A percentile compares a stretch with the other conserved stretches of the same genome.
Evolutionary conservation across 2,329 filamentous ascomycete genomes (phyloP).

Genomic region (Nannizzia gypsea): DNA sequence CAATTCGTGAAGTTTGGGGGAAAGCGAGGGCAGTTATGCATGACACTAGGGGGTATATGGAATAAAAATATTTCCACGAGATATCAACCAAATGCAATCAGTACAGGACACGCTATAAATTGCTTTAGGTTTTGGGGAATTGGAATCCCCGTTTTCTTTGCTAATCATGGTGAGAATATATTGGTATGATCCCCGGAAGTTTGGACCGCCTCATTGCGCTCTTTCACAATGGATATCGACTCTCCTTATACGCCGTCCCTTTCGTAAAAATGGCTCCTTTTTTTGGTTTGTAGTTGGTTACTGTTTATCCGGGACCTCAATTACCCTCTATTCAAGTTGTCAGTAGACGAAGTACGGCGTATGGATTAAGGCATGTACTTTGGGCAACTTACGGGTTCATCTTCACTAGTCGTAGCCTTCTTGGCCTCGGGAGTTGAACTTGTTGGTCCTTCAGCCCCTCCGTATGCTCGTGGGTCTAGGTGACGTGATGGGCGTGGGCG

Average conservation of each 20-base stretch:
- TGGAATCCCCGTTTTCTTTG: neutral
- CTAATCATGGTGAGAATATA: neutral
- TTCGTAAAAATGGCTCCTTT: neutral
- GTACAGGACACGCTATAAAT: neutral
- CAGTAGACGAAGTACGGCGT: neutral
- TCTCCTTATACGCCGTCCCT: constrained; percentile 1
- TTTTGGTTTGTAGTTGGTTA: neutral
- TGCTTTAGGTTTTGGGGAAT: neutral
- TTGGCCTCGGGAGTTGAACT: neutral
- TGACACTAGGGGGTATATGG: neutral
- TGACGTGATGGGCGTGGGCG: neutral
- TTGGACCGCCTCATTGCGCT: neutral
- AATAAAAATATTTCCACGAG: neutral
- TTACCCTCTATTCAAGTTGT: neutral
- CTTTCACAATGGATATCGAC: neutral
- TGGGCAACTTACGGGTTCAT: neutral
- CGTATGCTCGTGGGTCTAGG: neutral
- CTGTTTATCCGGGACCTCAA: neutral
- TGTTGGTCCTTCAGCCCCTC: neutral
- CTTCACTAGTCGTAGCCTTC: neutral
- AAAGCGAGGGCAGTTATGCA: neutral
- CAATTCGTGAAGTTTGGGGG: neutral
- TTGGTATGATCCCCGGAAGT: neutral
- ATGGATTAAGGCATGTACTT: neutral
- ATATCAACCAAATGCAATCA: neutral